These are phyloP conservation scores for Mucor ambiguus DNA, from an alignment of 371 early-diverging fungal species.

Conservation along the genomic window DNA sequence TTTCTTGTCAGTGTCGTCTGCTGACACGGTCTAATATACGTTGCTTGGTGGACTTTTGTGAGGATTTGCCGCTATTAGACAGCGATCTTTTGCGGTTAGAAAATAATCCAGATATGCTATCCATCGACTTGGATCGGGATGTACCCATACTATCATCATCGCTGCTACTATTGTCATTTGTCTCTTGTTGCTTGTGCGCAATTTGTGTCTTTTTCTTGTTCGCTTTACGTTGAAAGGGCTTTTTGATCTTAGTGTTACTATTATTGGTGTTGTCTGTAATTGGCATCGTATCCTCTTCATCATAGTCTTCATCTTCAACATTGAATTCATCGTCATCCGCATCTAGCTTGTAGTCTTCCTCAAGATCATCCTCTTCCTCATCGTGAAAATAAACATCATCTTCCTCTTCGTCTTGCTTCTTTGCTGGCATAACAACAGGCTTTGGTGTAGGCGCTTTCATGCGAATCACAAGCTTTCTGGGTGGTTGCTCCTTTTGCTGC, in stretches of 20 bases:
- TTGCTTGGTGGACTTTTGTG: conserved; percentile 12
- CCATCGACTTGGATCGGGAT: background rate
- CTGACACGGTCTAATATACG: conserved; percentile 7
- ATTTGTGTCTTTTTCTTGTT: conserved; percentile 1
- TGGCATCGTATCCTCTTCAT: conserved; percentile 8
- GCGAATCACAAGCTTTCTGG: conserved; percentile 6
- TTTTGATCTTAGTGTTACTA: conserved; percentile 1
- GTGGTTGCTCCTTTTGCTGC: background rate
- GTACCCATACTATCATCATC: conserved; percentile 23
- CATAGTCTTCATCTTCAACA: conserved; percentile 1
- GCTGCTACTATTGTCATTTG: conserved; percentile 4
- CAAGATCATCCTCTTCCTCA: conserved; percentile 4
- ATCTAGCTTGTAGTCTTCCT: background rate
- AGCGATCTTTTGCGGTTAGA: conserved; percentile 16
- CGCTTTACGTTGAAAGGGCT: background rate
- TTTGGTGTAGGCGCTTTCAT: background rate
- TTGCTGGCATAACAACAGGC: background rate
- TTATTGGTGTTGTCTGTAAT: background rate
- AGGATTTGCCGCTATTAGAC: conserved; percentile 2
- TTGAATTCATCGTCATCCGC: conserved; percentile 12
- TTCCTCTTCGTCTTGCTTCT: background rate
- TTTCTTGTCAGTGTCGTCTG: background rate
- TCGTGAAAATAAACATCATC: background rate
- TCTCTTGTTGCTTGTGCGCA: background rate
- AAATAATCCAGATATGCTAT: background rate